Conservation (phyloP, 2,329 filamentous ascomycete species). For the Onygena corvina region DNA sequence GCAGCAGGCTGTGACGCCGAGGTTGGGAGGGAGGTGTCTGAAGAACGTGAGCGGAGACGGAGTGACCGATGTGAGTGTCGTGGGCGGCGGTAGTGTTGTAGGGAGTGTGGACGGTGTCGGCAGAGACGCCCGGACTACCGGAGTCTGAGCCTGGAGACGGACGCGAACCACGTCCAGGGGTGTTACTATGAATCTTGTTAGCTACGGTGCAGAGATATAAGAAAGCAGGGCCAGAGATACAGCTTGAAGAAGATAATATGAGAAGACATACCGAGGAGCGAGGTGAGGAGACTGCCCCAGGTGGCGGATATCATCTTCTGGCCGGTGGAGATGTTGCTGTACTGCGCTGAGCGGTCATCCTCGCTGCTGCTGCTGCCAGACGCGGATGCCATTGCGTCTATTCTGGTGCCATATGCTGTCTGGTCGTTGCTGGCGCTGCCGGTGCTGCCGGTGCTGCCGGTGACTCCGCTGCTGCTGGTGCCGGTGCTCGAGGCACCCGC, state of each 20-base stretch:
- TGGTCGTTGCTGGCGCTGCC: neutral
- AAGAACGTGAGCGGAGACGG: conserved; percentile 38
- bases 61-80: conserved; percentile 21
- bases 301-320: conserved; percentile 96
- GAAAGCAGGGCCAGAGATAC: conserved; percentile 12
- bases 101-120: conserved; percentile 15
- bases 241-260: neutral
- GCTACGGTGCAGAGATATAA: conserved; percentile 10
- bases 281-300: conserved; percentile 79
- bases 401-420: neutral
- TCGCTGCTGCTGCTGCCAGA: neutral
- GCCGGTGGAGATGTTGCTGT: conserved; percentile 55
- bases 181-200: conserved; percentile 52
- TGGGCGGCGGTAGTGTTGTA: neutral
- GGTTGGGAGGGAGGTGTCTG: conserved; percentile 63
- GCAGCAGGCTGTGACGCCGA: conserved; percentile 90
- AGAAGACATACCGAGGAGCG: conserved; percentile 58
- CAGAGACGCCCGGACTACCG: conserved; percentile 36
- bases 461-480: neutral
- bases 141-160: conserved; percentile 73
- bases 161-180: conserved; percentile 95
- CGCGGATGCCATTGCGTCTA: neutral
- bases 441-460: neutral
- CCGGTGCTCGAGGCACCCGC: conserved; percentile 5
- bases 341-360: conserved; percentile 8